Percentiles rank a stretch among this genome's conserved stretches.
phyloP scores from a whole-genome alignment of 352 stramenopile genomes.

The Peronospora farinosa region DNA sequence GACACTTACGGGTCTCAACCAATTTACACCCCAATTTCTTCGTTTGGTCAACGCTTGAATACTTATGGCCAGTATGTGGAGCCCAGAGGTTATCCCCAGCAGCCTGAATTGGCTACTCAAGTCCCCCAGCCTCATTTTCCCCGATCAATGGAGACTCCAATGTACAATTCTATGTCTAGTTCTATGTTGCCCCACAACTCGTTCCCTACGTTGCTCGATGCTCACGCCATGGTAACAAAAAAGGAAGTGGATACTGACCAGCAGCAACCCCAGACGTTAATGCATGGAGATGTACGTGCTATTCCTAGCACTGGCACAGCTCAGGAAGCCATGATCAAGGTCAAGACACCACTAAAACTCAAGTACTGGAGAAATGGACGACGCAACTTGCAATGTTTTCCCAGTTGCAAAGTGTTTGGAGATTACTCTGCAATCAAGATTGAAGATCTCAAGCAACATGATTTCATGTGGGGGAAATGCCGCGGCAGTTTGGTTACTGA shows the following conservation, averaged over 20 bases:
- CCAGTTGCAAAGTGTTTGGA: slow-evolving; percentile 84
- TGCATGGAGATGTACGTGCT: slow-evolving; percentile 12
- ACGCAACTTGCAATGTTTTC: slow-evolving; percentile 88
- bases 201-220: slow-evolving; percentile 54
- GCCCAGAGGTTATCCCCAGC: slow-evolving; percentile 16
- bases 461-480: slow-evolving; percentile 89
- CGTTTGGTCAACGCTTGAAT: slow-evolving; percentile 14
- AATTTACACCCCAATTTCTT: slow-evolving; percentile 17
- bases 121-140: slow-evolving; percentile 30
- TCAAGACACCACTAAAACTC: slow-evolving; percentile 77
- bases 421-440: slow-evolving; percentile 88
- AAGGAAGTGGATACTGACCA: slow-evolving; percentile 35
- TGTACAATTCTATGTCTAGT: slow-evolving; percentile 27
- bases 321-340: slow-evolving; percentile 83
- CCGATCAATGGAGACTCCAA: slow-evolving; percentile 18
- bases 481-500: slow-evolving; percentile 75
- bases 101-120: slow-evolving; percentile 25
- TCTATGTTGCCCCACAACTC: slow-evolving; percentile 38
- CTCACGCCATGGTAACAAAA: slow-evolving; percentile 21
- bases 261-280: slow-evolving; percentile 16
- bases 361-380: slow-evolving; percentile 89
- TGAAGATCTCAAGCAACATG: slow-evolving; percentile 83
- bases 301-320: slow-evolving; percentile 24
- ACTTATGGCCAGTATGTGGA: slow-evolving; percentile 29
- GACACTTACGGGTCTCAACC: slow-evolving; percentile 33